These are phyloP conservation scores for Colletotrichum cereale DNA, from an alignment of 2,329 filamentous ascomycete genomes.

Conservation along the genomic window DNA sequence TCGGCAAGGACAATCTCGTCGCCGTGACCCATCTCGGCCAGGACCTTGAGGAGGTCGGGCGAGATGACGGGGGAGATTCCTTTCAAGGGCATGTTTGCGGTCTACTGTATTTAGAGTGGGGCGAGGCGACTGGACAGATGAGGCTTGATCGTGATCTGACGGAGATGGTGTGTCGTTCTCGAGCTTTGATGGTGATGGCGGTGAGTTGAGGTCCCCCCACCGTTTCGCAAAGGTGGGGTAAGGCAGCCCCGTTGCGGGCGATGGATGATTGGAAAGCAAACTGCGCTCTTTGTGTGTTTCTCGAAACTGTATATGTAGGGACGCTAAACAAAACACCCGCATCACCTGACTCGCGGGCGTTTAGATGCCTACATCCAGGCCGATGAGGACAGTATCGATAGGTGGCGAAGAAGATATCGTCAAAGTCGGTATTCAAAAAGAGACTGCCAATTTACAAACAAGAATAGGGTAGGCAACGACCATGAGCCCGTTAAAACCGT, in stretches of 20 bases:
- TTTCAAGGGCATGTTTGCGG: conserved; percentile 32
- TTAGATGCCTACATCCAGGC: conserved; percentile 1
- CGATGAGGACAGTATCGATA: conserved; percentile 44
- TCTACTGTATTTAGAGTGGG: not conserved
- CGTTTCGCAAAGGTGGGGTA: conserved; percentile 1
- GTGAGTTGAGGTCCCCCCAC: not conserved
- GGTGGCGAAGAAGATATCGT: conserved; percentile 47
- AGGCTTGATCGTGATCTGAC: not conserved
- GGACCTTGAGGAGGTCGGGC: conserved; percentile 37
- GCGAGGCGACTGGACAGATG: not conserved
- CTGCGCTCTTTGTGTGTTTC: not conserved
- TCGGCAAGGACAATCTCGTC: conserved; percentile 36
- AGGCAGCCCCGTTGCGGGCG: not conserved
- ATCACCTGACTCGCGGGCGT: conserved; percentile 40
- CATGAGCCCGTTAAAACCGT: too few species aligned
- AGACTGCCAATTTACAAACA: too few species aligned
- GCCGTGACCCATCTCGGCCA: conserved; percentile 38
- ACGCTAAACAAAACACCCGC: conserved; percentile 55
- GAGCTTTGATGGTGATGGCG: conserved; percentile 15
- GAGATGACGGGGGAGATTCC: conserved; percentile 38
- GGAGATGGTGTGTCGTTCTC: not conserved
- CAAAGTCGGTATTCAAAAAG: conserved; percentile 55
- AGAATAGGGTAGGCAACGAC: too few species aligned
- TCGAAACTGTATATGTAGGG: not conserved
- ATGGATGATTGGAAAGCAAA: not conserved